phyloP scores from a whole-genome alignment of 2,329 filamentous ascomycete genomes.

The Pyrenochaeta sp. region DNA sequence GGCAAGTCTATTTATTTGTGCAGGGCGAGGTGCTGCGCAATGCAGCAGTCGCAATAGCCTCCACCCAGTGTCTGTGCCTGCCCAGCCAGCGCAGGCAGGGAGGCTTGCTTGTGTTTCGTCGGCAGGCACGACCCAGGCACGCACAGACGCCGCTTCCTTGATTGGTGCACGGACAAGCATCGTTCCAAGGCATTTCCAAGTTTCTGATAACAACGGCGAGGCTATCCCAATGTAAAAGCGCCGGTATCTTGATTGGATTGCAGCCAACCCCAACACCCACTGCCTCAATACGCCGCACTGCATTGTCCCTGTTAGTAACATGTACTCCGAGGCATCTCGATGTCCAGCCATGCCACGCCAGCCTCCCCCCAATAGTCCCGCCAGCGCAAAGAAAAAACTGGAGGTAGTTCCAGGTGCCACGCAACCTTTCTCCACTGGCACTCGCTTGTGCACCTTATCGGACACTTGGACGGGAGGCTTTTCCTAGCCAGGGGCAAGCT shows the following conservation, averaged over 20 bases:
- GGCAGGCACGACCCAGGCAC: conserved; percentile 9
- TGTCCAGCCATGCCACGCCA: not conserved
- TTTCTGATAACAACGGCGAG: conserved; percentile 8
- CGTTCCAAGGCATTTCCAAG: conserved; percentile 26
- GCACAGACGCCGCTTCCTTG: conserved; percentile 15
- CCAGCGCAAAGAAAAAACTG: not conserved
- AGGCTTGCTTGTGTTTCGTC: conserved; percentile 19
- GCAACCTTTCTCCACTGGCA: conserved; percentile 20
- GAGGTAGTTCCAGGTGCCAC: conserved; percentile 19
- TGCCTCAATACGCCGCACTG: no score
- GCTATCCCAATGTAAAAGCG: conserved; percentile 1
- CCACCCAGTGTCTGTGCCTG: conserved; percentile 2
- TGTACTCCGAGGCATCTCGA: no score
- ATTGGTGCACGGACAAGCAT: conserved; percentile 24
- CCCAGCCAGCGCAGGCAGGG: not conserved
- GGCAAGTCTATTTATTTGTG: conserved; percentile 23
- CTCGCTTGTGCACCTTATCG: conserved; percentile 24
- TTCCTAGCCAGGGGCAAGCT: conserved; percentile 19
- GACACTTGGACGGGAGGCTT: conserved; percentile 5
- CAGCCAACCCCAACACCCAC: no score
- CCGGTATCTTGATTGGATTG: not conserved
- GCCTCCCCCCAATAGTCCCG: not conserved
- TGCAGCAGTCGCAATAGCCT: conserved; percentile 16
- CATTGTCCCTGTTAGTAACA: no score
- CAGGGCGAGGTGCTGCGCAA: conserved; percentile 10